Evolutionary conservation across 2,329 filamentous ascomycete genomes (phyloP), one percentile per base, ranked within the genome.

Genomic region (Fusarium sp.): DNA sequence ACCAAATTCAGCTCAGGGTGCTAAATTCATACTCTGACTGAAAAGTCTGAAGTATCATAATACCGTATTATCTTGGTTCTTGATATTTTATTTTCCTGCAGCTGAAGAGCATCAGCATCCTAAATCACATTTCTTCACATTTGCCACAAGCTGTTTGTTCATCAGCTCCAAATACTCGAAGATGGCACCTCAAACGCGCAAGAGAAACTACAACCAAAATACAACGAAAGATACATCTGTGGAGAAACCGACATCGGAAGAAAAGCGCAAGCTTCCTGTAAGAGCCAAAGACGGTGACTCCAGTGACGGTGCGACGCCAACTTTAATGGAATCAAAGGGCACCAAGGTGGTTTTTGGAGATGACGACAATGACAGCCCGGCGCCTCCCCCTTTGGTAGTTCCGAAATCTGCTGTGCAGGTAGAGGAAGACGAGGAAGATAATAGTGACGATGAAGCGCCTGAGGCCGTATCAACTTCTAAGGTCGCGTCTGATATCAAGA

Each of bases 401-500:
- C 44, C 62, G 45, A 69, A 78, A 61, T 47, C 74, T 15, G 60
- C 45, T 34, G 68, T 64, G 14, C 59, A 63, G 18, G 72, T 74
- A 22, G 62, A 74, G 3, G 77, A 79, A 22, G 26, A 48, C 7
- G 82, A 82, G 4, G 82, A 84, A 8, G 81, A 83, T 4, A 84
- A 85, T 17, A 85, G 85, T 47, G 87, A 88, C 48, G 88, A 90
- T 59, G 88, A 87, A 54, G 88, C 88, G 0, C 89, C 89, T 14
- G 89, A 90, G 79, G 88, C 87, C 7, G 85, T 90, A n/a, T 90
- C 89, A 1, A 88, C 87, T 3, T 79, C 81, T 18, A 83, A 83
- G 54, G 87, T 85, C 7, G 87, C 87, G 3, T 83, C 82, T 20
- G 82, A 86, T 66, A 82, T 84, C 28, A 84, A 85, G 68, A 83